phyloP scores from a whole-genome alignment of 805 yeast species.

The Sugiyamaella smithiae region DNA sequence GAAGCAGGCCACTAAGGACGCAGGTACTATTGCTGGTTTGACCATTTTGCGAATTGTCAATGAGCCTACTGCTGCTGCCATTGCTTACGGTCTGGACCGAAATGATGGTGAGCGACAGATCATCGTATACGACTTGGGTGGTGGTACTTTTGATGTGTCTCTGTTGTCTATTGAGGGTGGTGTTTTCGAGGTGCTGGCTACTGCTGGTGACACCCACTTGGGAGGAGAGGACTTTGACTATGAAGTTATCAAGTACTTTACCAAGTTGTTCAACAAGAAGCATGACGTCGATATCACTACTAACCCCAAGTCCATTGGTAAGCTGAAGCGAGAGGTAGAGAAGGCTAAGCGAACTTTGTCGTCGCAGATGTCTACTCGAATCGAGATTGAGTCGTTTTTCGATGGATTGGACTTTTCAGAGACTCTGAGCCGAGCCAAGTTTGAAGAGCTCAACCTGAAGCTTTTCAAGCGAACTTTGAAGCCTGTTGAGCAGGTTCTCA shows the following conservation, averaged over 20 bases:
- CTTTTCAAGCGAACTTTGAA: slow-evolving; percentile 91
- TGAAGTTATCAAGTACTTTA: slow-evolving; percentile 83
- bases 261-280: slow-evolving; percentile 85
- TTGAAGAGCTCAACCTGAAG: slow-evolving; percentile 92
- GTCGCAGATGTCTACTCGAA: slow-evolving; percentile 90
- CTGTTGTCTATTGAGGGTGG: slow-evolving; percentile 84
- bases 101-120: slow-evolving; percentile 82
- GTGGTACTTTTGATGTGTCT: slow-evolving; percentile 96
- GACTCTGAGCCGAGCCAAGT: slow-evolving; percentile 94
- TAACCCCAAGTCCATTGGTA: slow-evolving; percentile 84
- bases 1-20: slow-evolving; percentile 92
- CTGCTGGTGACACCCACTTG: slow-evolving; percentile 95
- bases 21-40: slow-evolving; percentile 88
- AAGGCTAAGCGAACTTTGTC: slow-evolving; percentile 97
- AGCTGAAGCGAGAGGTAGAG: slow-evolving; percentile 96
- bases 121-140: slow-evolving; percentile 92
- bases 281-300: slow-evolving; percentile 76
- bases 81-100: slow-evolving; percentile 89
- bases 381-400: slow-evolving; percentile 91
- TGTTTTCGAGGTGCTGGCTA: slow-evolving; percentile 88
- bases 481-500: slow-evolving; percentile 93
- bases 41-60: slow-evolving; percentile 85
- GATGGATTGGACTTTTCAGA: slow-evolving; percentile 96
- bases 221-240: slow-evolving; percentile 97
- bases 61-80: slow-evolving; percentile 97